phyloP scores from a whole-genome alignment of 2,329 filamentous ascomycete genomes.

The Trichoderma sp. region DNA sequence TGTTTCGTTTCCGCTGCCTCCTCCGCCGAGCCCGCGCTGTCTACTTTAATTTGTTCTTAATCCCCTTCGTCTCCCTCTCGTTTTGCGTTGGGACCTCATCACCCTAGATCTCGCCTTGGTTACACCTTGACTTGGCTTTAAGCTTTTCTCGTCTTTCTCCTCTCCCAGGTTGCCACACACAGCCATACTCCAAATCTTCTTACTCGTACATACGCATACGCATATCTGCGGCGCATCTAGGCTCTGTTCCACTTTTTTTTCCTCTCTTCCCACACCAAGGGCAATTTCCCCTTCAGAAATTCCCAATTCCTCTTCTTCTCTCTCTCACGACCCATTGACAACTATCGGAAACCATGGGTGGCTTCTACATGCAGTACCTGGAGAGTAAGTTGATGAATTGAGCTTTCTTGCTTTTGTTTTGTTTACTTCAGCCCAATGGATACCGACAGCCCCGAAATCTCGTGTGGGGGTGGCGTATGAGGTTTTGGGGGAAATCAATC shows the following conservation, averaged over 20 bases:
- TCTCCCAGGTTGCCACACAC: slow-evolving; percentile 20
- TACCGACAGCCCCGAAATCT: slow-evolving; percentile 29
- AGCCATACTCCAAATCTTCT: slow-evolving; percentile 20
- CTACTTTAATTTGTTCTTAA: slow-evolving; percentile 29
- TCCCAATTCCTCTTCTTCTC: slow-evolving; percentile 13
- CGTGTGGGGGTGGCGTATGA: slow-evolving; percentile 26
- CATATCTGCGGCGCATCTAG: slow-evolving; percentile 21
- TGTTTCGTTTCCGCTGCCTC: slow-evolving; percentile 26
- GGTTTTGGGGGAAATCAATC: slow-evolving; percentile 17
- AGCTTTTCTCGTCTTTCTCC: slow-evolving; percentile 6
- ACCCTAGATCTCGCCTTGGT: slow-evolving; percentile 24
- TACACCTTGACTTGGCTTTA: slow-evolving; percentile 8
- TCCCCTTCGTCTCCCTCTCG: slow-evolving; percentile 39
- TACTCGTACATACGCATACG: slow-evolving; percentile 14
- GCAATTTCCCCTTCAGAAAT: slow-evolving; percentile 16
- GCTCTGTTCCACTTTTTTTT: slow-evolving; percentile 34
- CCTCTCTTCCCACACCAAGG: slow-evolving; percentile 17
- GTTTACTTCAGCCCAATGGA: slow-evolving; percentile 33
- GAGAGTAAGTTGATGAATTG: slow-evolving; percentile 64
- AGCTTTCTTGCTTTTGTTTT: slow-evolving; percentile 9
- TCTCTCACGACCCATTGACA: slow-evolving; percentile 13
- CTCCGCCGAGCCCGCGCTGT: slow-evolving; percentile 21
- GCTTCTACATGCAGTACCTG: slow-evolving; percentile 73
- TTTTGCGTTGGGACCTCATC: slow-evolving; percentile 48
- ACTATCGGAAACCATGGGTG: slow-evolving; percentile 55